Conservation (phyloP, 2,329 filamentous ascomycete genomes). For the Sphaerostilbella broomeana region DNA sequence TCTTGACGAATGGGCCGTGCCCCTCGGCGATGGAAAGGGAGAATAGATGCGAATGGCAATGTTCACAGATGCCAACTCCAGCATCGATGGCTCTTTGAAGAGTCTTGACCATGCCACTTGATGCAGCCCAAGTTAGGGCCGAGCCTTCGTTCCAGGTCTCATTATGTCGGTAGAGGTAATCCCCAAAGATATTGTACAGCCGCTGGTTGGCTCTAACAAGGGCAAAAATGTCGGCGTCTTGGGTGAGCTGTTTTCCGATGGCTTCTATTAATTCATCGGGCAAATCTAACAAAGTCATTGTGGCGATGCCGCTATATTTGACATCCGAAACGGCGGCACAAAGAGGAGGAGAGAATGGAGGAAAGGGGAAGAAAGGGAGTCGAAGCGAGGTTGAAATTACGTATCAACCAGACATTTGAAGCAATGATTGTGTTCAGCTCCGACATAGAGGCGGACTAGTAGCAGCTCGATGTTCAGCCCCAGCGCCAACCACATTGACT, state of each 20-base stretch:
- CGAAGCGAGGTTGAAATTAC: too few species aligned
- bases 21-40: constrained; percentile 4
- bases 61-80: constrained; percentile 2
- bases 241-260: constrained; percentile 3
- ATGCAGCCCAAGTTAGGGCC: constrained; percentile 11
- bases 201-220: constrained; percentile 3
- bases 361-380: too few species aligned
- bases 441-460: too few species aligned
- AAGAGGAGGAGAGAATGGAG: background rate
- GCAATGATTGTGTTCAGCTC: background rate
- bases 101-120: background rate
- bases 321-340: background rate
- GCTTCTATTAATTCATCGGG: constrained; percentile 8
- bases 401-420: background rate
- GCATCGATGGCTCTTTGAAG: constrained; percentile 3
- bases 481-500: too few species aligned
- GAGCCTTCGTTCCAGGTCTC: background rate
- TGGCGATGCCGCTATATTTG: background rate
- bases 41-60: constrained; percentile 6
- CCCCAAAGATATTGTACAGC: constrained; percentile 8
- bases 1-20: background rate
- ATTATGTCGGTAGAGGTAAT: constrained; percentile 9
- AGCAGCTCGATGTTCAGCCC: too few species aligned
- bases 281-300: background rate
- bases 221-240: constrained; percentile 7